Base-by-base conservation (phyloP, 1,284 basidiomycete species). In the Bjerkandera adusta region DNA sequence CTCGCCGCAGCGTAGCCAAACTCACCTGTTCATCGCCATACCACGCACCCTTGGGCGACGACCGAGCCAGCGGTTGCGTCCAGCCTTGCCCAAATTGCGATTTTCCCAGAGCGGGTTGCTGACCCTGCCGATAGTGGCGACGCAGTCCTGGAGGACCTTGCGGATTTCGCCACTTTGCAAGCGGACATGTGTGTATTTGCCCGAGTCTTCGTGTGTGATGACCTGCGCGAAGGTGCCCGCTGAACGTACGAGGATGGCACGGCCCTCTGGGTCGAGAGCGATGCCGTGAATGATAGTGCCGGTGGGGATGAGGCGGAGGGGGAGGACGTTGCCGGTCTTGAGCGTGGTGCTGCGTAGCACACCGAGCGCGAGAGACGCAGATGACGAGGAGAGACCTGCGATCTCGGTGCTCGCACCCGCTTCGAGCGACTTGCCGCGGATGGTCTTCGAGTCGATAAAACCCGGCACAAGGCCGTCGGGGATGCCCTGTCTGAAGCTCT, bases 1-100 rank as follows among this genome's bases (percentile, higher is more conserved):
- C 1, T 29, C 22, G 45, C 22, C 16, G 26, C 25, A 20, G 33
- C 20, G 33, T 41, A 33, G n/a, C n/a, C n/a, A 26, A 33, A 79
- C 85, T 41, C 67, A 93, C 79, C 92, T 87, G 70, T 99, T 99
- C 96, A 97, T 98, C 21, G 96, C 96, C 53, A 97, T 85, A 86
- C 96, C 96, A 65, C 96, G 85, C 26, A 97, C 93, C 53, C 82
- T 82, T 2, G 96, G 96, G 58, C 89, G 71, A 57, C 83, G 71
- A 30, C 96, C 96, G 22, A 98, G 70, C 92, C 94, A 97, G 40
- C 97, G 77, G 41, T 75, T 76, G 53, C 96, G 71, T 35, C 96
- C 96, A 13, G 97, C 96, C 69, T 99, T 99, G 34, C 94, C 96
- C 36, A 98, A 69, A 39, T 75, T 81, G 18, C 83, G 73, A 57